Percentiles rank a stretch among this genome's conserved stretches.
Evolutionary conservation across 495 filamentous ascomycete genomes (phyloP).

Genomic region (Umbilicaria muhlenbergii): DNA sequence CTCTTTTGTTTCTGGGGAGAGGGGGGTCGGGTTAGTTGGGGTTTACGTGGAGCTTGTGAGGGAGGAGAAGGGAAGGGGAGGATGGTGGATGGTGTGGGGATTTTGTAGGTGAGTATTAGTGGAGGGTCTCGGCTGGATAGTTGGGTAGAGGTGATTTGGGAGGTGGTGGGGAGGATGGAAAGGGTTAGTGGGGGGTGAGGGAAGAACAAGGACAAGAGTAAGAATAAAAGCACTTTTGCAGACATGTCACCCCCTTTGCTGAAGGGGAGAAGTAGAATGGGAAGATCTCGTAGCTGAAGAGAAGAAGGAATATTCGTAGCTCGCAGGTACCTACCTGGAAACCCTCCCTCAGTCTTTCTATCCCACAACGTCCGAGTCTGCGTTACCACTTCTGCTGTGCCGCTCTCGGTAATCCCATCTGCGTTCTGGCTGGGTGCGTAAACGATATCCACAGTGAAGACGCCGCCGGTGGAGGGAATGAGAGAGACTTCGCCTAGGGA

Average conservation of each 20-base stretch:
- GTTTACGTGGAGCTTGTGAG: background rate
- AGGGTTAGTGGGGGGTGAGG: background rate
- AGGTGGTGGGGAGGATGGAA: too few species aligned
- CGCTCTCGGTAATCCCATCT: constrained; percentile 1
- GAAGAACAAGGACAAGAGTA: background rate
- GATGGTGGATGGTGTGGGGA: background rate
- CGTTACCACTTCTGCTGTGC: constrained; percentile 10
- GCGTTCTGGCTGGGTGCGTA: constrained; percentile 12
- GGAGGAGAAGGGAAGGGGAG: constrained; percentile 1
- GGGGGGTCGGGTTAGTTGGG: background rate
- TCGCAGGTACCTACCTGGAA: constrained; percentile 49
- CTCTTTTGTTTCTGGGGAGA: constrained; percentile 53
- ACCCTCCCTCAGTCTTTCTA: constrained; percentile 73
- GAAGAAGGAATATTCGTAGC: too few species aligned
- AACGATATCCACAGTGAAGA: constrained; percentile 58
- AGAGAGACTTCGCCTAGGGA: constrained; percentile 84
- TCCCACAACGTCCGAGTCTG: constrained; percentile 60
- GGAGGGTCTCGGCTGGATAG: too few species aligned
- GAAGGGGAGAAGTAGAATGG: too few species aligned
- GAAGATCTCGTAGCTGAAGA: too few species aligned
- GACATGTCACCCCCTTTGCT: too few species aligned
- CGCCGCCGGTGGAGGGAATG: constrained; percentile 67
- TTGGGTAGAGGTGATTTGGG: too few species aligned
- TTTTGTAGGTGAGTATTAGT: too few species aligned
- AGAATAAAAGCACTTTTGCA: too few species aligned